These are phyloP conservation scores for Eucalyptus marginata DNA, from an alignment of 345 rosid species.

Conservation along the genomic window DNA sequence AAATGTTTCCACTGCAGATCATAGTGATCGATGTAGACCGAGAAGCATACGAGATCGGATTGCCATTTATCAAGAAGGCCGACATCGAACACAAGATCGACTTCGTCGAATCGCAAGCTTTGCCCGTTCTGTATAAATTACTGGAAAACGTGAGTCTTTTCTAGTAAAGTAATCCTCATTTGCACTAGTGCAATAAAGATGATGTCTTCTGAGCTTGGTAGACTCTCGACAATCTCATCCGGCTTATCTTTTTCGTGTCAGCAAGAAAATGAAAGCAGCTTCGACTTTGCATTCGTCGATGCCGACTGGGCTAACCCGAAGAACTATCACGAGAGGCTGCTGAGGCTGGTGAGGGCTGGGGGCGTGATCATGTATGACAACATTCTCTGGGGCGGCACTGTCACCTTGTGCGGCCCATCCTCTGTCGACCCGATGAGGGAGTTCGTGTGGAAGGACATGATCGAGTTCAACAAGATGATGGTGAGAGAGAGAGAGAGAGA, in stretches of 20 bases:
- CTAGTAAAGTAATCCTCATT: background rate
- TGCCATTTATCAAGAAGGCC: slow-evolving; percentile 29
- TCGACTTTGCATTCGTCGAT: slow-evolving; percentile 17
- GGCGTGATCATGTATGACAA: slow-evolving; percentile 23
- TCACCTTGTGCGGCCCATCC: background rate
- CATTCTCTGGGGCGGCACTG: slow-evolving; percentile 28
- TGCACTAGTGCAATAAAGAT: background rate
- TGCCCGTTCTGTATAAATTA: background rate
- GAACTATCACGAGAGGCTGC: slow-evolving; percentile 25
- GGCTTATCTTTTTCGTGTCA: background rate
- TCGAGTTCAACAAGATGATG: slow-evolving; percentile 23
- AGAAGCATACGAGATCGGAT: slow-evolving; percentile 27
- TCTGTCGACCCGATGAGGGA: background rate
- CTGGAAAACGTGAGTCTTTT: background rate
- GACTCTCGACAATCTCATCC: background rate
- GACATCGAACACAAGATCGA: slow-evolving; percentile 32
- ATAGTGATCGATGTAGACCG: slow-evolving; percentile 10
- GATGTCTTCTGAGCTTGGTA: background rate
- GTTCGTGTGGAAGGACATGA: background rate
- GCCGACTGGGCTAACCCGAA: slow-evolving; percentile 7
- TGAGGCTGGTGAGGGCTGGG: slow-evolving; percentile 21
- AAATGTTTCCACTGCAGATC: background rate
- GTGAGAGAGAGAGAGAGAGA: background rate
- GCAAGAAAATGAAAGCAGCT: slow-evolving; percentile 17
- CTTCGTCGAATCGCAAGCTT: background rate